Evolutionary conservation across 1,139 yeast genomes (phyloP).

Genomic region (Suhomyces panamericanus): DNA sequence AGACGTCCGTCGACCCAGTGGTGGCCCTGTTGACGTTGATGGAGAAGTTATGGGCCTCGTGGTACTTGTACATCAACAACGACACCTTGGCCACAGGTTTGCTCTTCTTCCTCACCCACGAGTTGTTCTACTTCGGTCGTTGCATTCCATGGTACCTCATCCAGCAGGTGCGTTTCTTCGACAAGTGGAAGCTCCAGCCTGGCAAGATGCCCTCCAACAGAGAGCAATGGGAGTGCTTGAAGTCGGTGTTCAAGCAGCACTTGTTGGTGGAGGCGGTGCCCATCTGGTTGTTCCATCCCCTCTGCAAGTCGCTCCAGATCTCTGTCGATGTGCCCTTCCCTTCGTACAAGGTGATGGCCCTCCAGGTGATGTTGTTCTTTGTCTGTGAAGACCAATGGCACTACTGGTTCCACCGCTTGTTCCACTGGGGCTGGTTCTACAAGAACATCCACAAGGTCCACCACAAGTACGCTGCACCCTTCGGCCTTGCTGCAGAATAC

Average conservation of each 20-base stretch:
- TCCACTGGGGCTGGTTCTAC: slow-evolving; percentile 84
- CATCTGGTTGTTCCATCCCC: slow-evolving; percentile 93
- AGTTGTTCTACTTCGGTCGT: slow-evolving; percentile 78
- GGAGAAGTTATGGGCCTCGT: slow-evolving; percentile 76
- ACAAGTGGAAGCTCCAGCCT: slow-evolving; percentile 79
- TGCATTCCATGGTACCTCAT: slow-evolving; percentile 82
- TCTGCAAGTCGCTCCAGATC: slow-evolving; percentile 76
- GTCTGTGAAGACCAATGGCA: slow-evolving; percentile 93
- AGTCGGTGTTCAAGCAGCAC: slow-evolving; percentile 80
- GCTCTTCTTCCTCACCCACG: slow-evolving; percentile 72
- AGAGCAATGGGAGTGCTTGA: slow-evolving; percentile 92
- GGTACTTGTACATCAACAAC: slow-evolving; percentile 71
- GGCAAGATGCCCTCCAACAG: slow-evolving; percentile 69
- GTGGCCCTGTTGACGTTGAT: slow-evolving; percentile 27
- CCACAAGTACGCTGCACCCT: slow-evolving; percentile 96
- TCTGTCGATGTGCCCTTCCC: slow-evolving; percentile 85
- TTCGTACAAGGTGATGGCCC: slow-evolving; percentile 49
- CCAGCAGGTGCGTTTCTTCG: slow-evolving; percentile 73
- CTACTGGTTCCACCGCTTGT: slow-evolving; percentile 87
- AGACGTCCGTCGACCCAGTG: slow-evolving; percentile 3
- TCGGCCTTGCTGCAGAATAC: slow-evolving; percentile 93
- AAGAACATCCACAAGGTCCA: slow-evolving; percentile 93
- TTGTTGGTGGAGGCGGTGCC: slow-evolving; percentile 91
- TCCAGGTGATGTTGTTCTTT: slow-evolving; percentile 74
- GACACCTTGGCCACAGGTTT: slow-evolving; percentile 84